These are phyloP conservation scores for Rhododendron mucronatum DNA, from an alignment of 148 eudicot genomes.

Conservation along the genomic window DNA sequence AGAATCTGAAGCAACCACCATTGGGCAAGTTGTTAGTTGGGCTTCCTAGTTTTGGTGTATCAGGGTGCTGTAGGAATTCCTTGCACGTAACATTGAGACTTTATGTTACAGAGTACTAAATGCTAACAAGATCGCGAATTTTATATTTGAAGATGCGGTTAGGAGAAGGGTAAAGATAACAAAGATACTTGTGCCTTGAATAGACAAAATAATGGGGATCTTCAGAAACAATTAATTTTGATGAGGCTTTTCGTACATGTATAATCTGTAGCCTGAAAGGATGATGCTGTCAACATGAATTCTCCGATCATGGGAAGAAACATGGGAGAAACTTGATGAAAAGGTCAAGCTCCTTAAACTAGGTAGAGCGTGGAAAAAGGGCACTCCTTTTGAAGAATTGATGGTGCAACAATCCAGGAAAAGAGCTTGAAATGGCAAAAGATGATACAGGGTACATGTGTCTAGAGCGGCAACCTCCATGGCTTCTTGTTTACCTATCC, in stretches of 20 bases:
- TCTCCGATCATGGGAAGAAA: neutral
- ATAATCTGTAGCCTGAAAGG: neutral
- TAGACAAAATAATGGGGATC: neutral
- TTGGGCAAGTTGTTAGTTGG: neutral
- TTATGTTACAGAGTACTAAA: neutral
- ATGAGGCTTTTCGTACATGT: neutral
- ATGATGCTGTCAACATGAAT: neutral
- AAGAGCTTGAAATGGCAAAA: neutral
- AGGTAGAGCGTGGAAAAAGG: neutral
- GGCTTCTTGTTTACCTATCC: neutral
- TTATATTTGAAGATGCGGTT: neutral
- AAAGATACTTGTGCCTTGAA: neutral
- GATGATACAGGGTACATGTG: neutral
- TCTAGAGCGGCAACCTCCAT: neutral
- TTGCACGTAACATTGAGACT: neutral
- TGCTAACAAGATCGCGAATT: neutral
- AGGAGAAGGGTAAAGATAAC: neutral
- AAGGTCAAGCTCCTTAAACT: neutral
- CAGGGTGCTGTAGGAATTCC: neutral
- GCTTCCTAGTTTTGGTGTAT: neutral
- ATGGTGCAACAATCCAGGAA: neutral
- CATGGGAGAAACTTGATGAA: neutral
- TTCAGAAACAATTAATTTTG: neutral
- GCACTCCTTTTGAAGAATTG: neutral
- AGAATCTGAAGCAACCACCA: neutral